Base-by-base conservation (phyloP, 208 protist genomes). In the Leishmania major region DNA sequence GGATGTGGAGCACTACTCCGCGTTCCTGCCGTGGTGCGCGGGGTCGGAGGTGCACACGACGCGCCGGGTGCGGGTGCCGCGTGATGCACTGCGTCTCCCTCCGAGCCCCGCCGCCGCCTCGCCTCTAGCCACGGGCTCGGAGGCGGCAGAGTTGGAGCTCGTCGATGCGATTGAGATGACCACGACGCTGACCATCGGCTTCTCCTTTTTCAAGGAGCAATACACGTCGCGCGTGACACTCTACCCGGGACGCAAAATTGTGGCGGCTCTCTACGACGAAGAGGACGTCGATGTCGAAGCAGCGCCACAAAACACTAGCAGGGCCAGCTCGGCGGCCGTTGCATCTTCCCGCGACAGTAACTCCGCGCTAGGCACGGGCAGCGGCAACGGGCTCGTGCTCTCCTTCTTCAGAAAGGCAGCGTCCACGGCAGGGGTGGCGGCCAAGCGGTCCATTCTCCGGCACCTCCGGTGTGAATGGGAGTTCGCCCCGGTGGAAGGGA, bases 11-110 rank as follows among this genome's bases (percentile, higher is more conserved):
- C 80, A 90, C 75, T 97, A 97, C 86, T 85, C 75, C 28, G 77
- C 74, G 13, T 97, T 97, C 77, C 75, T 97, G 66, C 94, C 94
- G 47, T 97, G 94, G 94, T 97, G 94, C 75, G 70, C 88, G 17
- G 85, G 87, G 53, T 92, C 90, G 60, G 82, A 80, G 51, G 92
- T 97, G 43, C 92, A 95, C 86, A 60, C 84, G 78, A 77, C 88
- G n/a, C 77, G 83, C 8, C 78, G 77, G 19, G 83, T 89, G 60
- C 60, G 64, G 37, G 72, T 89, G 3, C 82, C 83, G 15, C 79
- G 59, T 13, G 79, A 70, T n/a, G 55, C 59, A 13, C 76, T 77
- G 11, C 74, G 64, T 57, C 83, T 83, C 1, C 49, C 77, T 43
- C 1, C 37, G 25, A 60, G 35, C 78, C 28, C 69, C 69, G 77